Conservation (phyloP, 257 asterid species). For the Gardenia jasminoides region DNA sequence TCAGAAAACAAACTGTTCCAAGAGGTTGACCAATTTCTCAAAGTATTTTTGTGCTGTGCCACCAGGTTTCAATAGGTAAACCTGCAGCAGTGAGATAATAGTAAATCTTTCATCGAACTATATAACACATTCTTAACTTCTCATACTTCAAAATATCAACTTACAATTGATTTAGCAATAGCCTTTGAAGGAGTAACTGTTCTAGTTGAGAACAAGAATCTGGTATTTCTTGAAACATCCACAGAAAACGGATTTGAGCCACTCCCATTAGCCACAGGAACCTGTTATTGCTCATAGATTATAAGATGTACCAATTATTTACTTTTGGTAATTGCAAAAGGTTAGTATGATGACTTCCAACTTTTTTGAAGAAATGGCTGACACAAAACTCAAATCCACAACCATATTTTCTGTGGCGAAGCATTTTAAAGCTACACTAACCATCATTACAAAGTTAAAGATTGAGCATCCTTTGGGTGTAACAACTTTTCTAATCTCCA, state of each 20-base stretch:
- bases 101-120: slow-evolving; percentile 3
- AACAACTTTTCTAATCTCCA: too few relatives aligned
- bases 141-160: slow-evolving; percentile 21
- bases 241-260: slow-evolving; percentile 83
- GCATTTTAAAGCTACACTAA: neutral
- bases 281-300: slow-evolving; percentile 53
- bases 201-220: slow-evolving; percentile 80
- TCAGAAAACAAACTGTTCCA: slow-evolving; percentile 87
- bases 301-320: slow-evolving; percentile 2
- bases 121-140: neutral
- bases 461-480: too few relatives aligned
- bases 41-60: slow-evolving; percentile 78
- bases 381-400: neutral
- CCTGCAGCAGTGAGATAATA: slow-evolving; percentile 55
- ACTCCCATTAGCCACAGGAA: slow-evolving; percentile 96
- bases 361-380: neutral
- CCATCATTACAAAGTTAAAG: neutral
- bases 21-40: slow-evolving; percentile 83
- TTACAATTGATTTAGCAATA: slow-evolving; percentile 93
- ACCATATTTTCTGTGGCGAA: neutral
- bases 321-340: neutral
- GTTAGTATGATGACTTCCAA: neutral
- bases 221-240: slow-evolving; percentile 89
- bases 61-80: slow-evolving; percentile 85
- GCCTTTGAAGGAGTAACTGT: slow-evolving; percentile 77